A percentile compares a stretch with the other conserved stretches of the same genome.
Evolutionary conservation across 768 basidiomycete genomes (phyloP).

Genomic region (Multifurca ochricompacta): DNA sequence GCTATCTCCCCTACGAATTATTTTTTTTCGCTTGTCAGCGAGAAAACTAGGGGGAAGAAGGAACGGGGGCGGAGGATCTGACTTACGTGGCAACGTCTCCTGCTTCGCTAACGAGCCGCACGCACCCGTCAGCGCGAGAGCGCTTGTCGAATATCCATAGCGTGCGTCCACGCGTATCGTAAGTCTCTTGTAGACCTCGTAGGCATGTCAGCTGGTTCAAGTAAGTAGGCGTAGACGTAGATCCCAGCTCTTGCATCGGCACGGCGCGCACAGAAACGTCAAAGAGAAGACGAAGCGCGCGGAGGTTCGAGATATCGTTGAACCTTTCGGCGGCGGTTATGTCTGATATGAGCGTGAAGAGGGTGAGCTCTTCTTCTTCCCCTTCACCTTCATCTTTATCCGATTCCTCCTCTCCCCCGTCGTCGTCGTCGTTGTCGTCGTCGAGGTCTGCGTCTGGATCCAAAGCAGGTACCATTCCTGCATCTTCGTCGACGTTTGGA

Average conservation of each 20-base stretch:
- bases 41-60: background rate
- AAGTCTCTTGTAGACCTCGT: constrained; percentile 66
- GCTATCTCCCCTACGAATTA: constrained; percentile 56
- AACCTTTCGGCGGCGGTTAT: constrained; percentile 38
- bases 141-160: constrained; percentile 69
- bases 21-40: no score
- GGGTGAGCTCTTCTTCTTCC: constrained; percentile 28
- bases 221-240: constrained; percentile 26
- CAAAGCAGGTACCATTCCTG: background rate
- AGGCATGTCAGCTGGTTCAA: constrained; percentile 53
- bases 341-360: constrained; percentile 48
- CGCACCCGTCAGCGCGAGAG: constrained; percentile 61
- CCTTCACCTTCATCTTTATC: constrained; percentile 23
- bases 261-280: constrained; percentile 58
- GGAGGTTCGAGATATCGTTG: constrained; percentile 51
- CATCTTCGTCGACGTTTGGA: constrained; percentile 21
- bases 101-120: constrained; percentile 52
- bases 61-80: background rate
- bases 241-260: no score
- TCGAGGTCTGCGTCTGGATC: background rate
- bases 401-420: constrained; percentile 17
- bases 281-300: constrained; percentile 59
- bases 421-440: constrained; percentile 6
- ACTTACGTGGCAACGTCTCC: constrained; percentile 63
- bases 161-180: constrained; percentile 43